Evolutionary conservation across 2,329 filamentous ascomycete genomes (phyloP), one percentile per base, ranked within the genome.

Genomic region (Diaporthe ampelina): DNA sequence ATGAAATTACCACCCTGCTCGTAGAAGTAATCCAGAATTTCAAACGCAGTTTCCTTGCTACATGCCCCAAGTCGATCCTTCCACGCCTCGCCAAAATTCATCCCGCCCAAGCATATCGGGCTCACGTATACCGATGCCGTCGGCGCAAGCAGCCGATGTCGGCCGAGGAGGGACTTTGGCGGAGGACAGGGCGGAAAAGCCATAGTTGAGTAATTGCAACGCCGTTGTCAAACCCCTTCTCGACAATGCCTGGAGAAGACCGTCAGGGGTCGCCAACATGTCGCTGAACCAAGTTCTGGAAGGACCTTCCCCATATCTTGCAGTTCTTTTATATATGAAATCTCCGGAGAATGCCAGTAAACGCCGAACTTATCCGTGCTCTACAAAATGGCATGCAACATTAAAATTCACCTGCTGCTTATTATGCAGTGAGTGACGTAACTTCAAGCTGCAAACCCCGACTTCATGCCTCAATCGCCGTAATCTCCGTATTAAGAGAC

Each of bases 1-100:
- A 94, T 91, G 81, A 94, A 94, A 83, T 94, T 94, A 32, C 93
- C 93, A 78, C 69, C 91, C 32, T 91, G 87, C 4, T 88, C 86
- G 74, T 88, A 90, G 82, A 90, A 94, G 79, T 88, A 90, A 79
- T 94, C 92, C 8, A 94, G 86, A 37, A 94, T 89, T 24, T 86
- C 84, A 77, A 93, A 91, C 1, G 89, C 86, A 1, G 87, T 87
- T 63, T 89, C 85, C 79, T 94, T 90, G 80, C 89, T 87, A 81
- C 92, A 94, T 48, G 87, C 86, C 50, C 93, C 93, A 88, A 94
- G 89, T 67, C 85, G 86, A 0, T 82, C 81, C 76, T 85, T 85
- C 89, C 74, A 75, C 24, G 85, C 82, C 15, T 87, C 81, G n/a
- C 89, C 89, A 76, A 91, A 88, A 77, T 85, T 88, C 88, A 91